A percentile compares a stretch with the other conserved stretches of the same genome.
These are phyloP conservation scores for Paramecium pentaurelia DNA, from an alignment of 73 alveolate species.

Conservation along the genomic window DNA sequence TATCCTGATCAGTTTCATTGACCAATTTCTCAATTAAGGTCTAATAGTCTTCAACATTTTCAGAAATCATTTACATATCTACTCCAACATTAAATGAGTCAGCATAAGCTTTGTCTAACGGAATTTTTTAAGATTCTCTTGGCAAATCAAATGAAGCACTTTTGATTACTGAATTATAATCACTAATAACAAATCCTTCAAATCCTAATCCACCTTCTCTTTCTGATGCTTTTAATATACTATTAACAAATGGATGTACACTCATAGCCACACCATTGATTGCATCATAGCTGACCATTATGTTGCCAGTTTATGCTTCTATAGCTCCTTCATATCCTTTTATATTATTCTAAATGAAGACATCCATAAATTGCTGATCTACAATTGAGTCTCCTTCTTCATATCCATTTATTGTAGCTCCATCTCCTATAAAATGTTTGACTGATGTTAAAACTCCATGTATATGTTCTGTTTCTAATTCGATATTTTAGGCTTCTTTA, in stretches of 20 bases:
- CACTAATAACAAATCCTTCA: constrained; percentile 63
- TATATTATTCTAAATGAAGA: constrained; percentile 40
- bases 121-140: constrained; percentile 36
- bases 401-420: constrained; percentile 61
- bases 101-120: constrained; percentile 40
- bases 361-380: neutral
- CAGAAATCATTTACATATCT: constrained; percentile 69
- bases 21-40: neutral
- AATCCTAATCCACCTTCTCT: constrained; percentile 8
- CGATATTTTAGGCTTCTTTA: neutral
- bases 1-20: neutral
- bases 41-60: neutral
- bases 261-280: constrained; percentile 63
- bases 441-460: constrained; percentile 54
- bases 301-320: constrained; percentile 54
- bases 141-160: constrained; percentile 61
- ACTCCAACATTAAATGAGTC: constrained; percentile 55
- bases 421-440: constrained; percentile 67
- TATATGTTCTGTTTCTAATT: neutral
- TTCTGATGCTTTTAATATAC: neutral
- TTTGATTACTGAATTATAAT: constrained; percentile 60
- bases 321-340: constrained; percentile 60
- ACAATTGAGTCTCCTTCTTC: constrained; percentile 62
- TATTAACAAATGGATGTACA: constrained; percentile 45
- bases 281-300: constrained; percentile 63